A percentile compares a stretch with the other conserved stretches of the same genome.
phyloP scores from a whole-genome alignment of 768 basidiomycete genomes.

The Pulveroboletus frians region DNA sequence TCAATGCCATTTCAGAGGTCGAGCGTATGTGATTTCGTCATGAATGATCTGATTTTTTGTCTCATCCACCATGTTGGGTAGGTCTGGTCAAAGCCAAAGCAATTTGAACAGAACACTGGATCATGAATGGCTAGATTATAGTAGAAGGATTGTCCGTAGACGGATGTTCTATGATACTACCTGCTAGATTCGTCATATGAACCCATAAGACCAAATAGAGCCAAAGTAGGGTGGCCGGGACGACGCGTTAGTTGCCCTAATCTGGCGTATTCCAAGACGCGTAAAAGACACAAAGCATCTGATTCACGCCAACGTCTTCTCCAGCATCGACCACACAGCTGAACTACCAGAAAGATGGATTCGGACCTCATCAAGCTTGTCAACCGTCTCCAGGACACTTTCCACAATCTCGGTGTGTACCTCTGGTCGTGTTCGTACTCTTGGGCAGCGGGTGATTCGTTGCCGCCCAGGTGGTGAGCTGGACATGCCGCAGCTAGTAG shows the following conservation, averaged over 20 bases:
- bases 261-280: conserved; percentile 13
- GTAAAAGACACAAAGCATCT: conserved; percentile 7
- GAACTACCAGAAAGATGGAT: conserved; percentile 58
- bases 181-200: background rate
- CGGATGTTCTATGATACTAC: conserved; percentile 5
- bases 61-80: conserved; percentile 28
- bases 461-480: conserved; percentile 67
- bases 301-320: conserved; percentile 4
- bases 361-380: conserved; percentile 91
- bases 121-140: conserved; percentile 24
- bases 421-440: background rate
- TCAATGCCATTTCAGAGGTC: conserved; percentile 77
- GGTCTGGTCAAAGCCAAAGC: conserved; percentile 90
- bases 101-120: conserved; percentile 48
- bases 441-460: conserved; percentile 6
- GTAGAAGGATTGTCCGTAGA: conserved; percentile 15
- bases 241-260: conserved; percentile 27
- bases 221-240: conserved; percentile 29
- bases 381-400: conserved; percentile 92
- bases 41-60: background rate
- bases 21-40: conserved; percentile 67
- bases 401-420: conserved; percentile 74
- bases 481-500: conserved; percentile 89
- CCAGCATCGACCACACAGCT: background rate
- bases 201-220: conserved; percentile 14